phyloP scores from a whole-genome alignment of 73 alveolate genomes.

The Halteria grandinella region DNA sequence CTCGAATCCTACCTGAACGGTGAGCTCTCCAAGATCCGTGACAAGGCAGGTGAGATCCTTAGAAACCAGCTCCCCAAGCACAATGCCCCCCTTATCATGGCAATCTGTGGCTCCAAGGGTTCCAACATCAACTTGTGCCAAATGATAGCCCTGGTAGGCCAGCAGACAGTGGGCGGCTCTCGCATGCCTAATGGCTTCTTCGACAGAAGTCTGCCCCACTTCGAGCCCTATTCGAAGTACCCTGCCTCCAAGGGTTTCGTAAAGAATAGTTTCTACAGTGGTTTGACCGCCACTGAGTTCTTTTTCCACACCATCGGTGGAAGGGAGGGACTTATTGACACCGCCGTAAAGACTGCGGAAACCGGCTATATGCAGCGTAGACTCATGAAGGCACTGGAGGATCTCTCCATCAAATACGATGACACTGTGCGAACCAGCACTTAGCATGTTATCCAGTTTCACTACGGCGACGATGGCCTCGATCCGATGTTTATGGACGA shows the following conservation, averaged over 20 bases:
- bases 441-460: conserved; percentile 90
- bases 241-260: conserved; percentile 98
- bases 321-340: conserved; percentile 98
- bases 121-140: conserved; percentile 93
- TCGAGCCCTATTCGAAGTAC: conserved; percentile 87
- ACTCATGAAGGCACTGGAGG: conserved; percentile 98
- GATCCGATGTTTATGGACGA: conserved; percentile 95
- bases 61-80: conserved; percentile 58
- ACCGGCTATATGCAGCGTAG: conserved; percentile 99
- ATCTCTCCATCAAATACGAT: conserved; percentile 94
- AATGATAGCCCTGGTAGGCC: conserved; percentile 99
- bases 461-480: conserved; percentile 96
- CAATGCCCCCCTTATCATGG: conserved; percentile 97
- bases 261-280: conserved; percentile 93
- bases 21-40: conserved; percentile 73
- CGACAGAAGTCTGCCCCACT: conserved; percentile 98
- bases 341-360: conserved; percentile 99
- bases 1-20: conserved; percentile 86
- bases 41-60: conserved; percentile 76
- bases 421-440: conserved; percentile 88
- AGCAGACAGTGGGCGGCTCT: conserved; percentile 90
- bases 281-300: conserved; percentile 98
- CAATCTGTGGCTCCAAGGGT: conserved; percentile 98
- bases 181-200: conserved; percentile 97
- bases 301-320: conserved; percentile 99